phyloP scores from a whole-genome alignment of 176 grass and related monocot genomes.

The Cocos nucifera region DNA sequence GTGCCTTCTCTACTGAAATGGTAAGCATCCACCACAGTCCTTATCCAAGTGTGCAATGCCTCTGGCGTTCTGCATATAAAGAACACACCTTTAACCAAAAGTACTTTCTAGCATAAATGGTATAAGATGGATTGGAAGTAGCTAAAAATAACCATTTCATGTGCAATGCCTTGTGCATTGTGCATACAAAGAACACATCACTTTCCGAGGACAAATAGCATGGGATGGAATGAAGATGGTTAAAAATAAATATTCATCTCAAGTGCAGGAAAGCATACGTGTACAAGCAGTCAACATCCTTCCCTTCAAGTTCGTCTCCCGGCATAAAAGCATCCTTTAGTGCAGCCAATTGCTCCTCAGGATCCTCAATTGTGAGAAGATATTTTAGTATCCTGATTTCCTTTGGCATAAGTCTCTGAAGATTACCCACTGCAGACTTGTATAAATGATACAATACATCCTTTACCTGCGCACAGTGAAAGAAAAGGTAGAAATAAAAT shows the following conservation, averaged over 20 bases:
- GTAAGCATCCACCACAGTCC: slow-evolving; percentile 67
- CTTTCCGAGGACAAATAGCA: too few relatives aligned
- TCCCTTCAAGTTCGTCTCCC: slow-evolving; percentile 57
- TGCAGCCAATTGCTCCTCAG: slow-evolving; percentile 42
- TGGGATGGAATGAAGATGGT: too few relatives aligned
- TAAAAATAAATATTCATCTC: too few relatives aligned
- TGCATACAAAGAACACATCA: slow-evolving; percentile 23
- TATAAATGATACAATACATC: slow-evolving; percentile 83
- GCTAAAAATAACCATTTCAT: background rate
- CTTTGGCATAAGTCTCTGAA: slow-evolving; percentile 75
- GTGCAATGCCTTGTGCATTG: slow-evolving; percentile 57
- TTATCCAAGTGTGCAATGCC: slow-evolving; percentile 52
- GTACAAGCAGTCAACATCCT: slow-evolving; percentile 66
- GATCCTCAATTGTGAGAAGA: slow-evolving; percentile 71
- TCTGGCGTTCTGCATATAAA: slow-evolving; percentile 56
- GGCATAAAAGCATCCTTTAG: slow-evolving; percentile 75
- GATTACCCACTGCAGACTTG: slow-evolving; percentile 61
- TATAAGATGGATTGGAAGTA: too few relatives aligned
- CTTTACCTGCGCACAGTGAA: slow-evolving; percentile 34
- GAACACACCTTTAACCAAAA: background rate
- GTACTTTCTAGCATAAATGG: background rate
- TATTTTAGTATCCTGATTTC: slow-evolving; percentile 86
- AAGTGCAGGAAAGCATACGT: slow-evolving; percentile 36
- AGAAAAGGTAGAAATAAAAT: slow-evolving; percentile 4
- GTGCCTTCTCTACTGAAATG: slow-evolving; percentile 49